Evolutionary conservation across 805 yeast species (phyloP).

Genomic region (Kregervanrija delftensis): DNA sequence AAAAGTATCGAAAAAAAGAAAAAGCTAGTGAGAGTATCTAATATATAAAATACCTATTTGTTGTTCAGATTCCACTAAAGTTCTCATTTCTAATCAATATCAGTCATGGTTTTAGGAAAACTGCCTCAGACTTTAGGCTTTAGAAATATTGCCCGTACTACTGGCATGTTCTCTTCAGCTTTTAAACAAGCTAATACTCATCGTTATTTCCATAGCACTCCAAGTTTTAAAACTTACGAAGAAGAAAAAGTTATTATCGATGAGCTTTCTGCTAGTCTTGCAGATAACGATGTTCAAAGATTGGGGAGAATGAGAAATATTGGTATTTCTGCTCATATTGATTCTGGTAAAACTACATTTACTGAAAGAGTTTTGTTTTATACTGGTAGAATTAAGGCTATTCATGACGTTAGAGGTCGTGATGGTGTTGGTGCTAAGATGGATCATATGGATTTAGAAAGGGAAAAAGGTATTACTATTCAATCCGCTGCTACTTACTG

Average conservation of each 20-base stretch:
- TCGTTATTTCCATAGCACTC: conserved; percentile 30
- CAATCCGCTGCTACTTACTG: conserved; percentile 99
- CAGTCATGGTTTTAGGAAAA: conserved; percentile 4
- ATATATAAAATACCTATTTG: too few species aligned
- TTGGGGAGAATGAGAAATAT: conserved; percentile 74
- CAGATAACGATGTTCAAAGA: conserved; percentile 44
- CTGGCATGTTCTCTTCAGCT: too few species aligned
- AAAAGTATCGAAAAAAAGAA: too few species aligned
- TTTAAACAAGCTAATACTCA: not conserved
- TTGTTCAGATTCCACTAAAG: too few species aligned
- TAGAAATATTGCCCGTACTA: not conserved
- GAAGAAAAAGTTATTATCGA: conserved; percentile 69
- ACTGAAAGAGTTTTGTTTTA: conserved; percentile 95
- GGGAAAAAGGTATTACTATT: conserved; percentile 97
- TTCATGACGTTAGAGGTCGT: conserved; percentile 94
- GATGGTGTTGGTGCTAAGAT: conserved; percentile 98
- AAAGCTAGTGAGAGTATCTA: too few species aligned
- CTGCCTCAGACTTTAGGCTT: conserved; percentile 4
- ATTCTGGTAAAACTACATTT: conserved; percentile 96
- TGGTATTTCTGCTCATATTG: conserved; percentile 97
- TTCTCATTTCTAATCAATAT: too few species aligned
- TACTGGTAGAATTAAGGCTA: conserved; percentile 95
- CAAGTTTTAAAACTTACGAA: conserved; percentile 41
- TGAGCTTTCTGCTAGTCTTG: conserved; percentile 41
- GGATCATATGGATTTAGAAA: conserved; percentile 98